phyloP scores from a whole-genome alignment of 2,329 filamentous ascomycete genomes.

The Xylaria sp. region DNA sequence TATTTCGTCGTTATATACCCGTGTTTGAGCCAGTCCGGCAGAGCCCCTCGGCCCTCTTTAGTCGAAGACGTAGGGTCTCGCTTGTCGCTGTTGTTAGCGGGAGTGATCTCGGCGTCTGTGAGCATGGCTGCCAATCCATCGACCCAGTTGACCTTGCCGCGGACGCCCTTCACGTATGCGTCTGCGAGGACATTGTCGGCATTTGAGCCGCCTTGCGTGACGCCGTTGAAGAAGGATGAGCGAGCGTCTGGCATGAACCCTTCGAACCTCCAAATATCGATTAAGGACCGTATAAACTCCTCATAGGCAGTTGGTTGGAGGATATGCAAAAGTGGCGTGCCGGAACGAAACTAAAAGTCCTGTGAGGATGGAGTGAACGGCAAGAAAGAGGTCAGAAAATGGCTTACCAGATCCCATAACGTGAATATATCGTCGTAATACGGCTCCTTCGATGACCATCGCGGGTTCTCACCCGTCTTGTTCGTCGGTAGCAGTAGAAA shows the following conservation, averaged over 20 bases:
- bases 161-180: conserved; percentile 63
- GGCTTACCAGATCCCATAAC: conserved; percentile 51
- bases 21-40: conserved; percentile 61
- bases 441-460: conserved; percentile 59
- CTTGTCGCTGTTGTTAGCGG: conserved; percentile 54
- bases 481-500: conserved; percentile 66
- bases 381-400: conserved; percentile 13
- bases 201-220: conserved; percentile 64
- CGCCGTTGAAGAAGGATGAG: conserved; percentile 64
- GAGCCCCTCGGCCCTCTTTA: conserved; percentile 61
- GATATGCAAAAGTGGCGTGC: conserved; percentile 59
- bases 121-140: conserved; percentile 59
- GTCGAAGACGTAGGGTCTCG: conserved; percentile 56
- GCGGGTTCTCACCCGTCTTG: conserved; percentile 64
- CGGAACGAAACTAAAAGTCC: conserved; percentile 52
- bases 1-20: conserved; percentile 62
- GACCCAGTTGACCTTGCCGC: conserved; percentile 58
- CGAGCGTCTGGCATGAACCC: conserved; percentile 61
- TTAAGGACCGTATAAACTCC: conserved; percentile 60
- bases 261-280: conserved; percentile 62
- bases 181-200: conserved; percentile 68
- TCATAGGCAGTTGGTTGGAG: conserved; percentile 58
- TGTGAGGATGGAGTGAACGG: background rate
- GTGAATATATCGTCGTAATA: conserved; percentile 70
- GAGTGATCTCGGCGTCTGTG: conserved; percentile 60